Conservation (phyloP, 1,284 basidiomycete genomes). For the Sanghuangporus sanghuang region DNA sequence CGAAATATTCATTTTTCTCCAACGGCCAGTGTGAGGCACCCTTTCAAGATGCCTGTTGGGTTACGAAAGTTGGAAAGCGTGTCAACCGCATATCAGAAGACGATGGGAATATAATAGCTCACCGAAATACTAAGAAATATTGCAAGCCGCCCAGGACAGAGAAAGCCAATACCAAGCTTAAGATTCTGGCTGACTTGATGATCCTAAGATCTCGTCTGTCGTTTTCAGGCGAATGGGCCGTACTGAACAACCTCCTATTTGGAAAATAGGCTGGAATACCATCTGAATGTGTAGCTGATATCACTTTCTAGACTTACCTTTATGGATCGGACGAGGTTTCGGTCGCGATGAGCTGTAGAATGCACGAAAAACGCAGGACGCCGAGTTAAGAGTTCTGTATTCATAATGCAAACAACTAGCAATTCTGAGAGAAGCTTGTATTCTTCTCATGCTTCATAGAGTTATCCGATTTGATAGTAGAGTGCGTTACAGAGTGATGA, state of each 20-base stretch:
- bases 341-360: too few relatives aligned
- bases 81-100: background rate
- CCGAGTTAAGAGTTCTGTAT: too few relatives aligned
- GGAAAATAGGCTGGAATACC: background rate
- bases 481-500: too few relatives aligned
- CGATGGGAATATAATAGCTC: background rate
- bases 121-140: background rate
- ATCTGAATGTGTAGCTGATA: too few relatives aligned
- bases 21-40: constrained; percentile 78
- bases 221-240: background rate
- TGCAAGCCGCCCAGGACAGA: background rate
- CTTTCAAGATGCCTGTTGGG: constrained; percentile 45
- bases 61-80: background rate
- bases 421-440: too few relatives aligned
- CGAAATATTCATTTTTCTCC: constrained; percentile 75
- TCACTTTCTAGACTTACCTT: too few relatives aligned
- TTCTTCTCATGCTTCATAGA: too few relatives aligned
- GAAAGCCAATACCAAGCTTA: background rate
- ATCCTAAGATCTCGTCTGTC: background rate
- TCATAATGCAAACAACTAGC: too few relatives aligned
- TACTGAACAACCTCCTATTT: background rate
- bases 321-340: too few relatives aligned
- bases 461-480: too few relatives aligned
- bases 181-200: background rate
- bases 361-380: too few relatives aligned